Base-by-base conservation (phyloP, 73 alveolate genomes). In the Blepharisma japonicum region DNA sequence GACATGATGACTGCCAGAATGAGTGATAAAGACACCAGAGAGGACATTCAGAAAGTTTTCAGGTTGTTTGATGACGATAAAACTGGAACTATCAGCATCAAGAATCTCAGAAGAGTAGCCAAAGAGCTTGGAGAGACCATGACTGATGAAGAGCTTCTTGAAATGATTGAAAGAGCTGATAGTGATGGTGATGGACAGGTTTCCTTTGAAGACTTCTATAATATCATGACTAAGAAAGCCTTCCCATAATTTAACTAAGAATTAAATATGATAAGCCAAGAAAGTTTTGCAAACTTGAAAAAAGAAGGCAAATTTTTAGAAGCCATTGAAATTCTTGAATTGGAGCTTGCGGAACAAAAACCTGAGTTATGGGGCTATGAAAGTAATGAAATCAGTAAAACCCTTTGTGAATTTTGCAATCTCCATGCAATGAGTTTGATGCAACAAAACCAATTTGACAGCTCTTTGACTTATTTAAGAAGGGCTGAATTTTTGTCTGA, bases 391-490 rank as follows among this genome's bases (percentile, higher is more conserved):
- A 86, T 92, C 23, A 50, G 87, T 47, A 79, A 77, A 39, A 72
- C 82, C 56, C 74, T 91, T 25, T 85, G 96, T 55, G 95, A 91
- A 51, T 78, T 91, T 21, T 93, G 98, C 86, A 93, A 93, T 77
- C 80, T 91, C 45, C 77, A 86, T 9, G 96, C 98, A 5, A 93
- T 89, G 94, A 55, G 81, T 68, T 87, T 71, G 77, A 81, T 93
- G 9, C 78, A 83, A 56, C 86, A 89, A 61, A 96, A 87, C 56
- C 90, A 91, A 71, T 82, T 87, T 74, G 88, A 87, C 77, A 89
- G 87, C 18, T 82, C 97, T 11, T 77, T 84, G 20, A 95, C 91
- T 50, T 81, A 87, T 53, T 88, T 93, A 18, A 91, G 87, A 79
- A 93, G 89, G 71, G 97, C 98, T 7, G 97, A 92, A 68, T 45